phyloP scores from a whole-genome alignment of 164 flowering plant genomes.

The Tinospora cordifolia region DNA sequence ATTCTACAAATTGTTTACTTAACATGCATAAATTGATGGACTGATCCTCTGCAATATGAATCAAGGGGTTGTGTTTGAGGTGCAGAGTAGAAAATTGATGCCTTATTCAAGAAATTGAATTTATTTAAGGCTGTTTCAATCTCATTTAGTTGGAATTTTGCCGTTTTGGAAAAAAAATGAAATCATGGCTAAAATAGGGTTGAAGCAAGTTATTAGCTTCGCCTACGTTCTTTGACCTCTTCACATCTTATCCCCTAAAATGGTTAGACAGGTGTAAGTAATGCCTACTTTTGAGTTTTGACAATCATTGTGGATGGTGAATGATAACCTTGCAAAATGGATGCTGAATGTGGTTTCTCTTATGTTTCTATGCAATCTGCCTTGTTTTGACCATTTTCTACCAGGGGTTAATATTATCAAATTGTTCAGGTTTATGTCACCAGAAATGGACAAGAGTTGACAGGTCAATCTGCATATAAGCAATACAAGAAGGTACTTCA shows the following conservation, averaged over 20 bases:
- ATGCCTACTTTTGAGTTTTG: neutral
- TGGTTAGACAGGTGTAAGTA: neutral
- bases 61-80: neutral
- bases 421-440: slow-evolving; percentile 58
- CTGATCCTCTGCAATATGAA: too few species aligned
- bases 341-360: neutral
- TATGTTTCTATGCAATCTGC: neutral
- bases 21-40: too few species aligned
- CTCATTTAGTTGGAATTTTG: neutral
- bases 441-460: slow-evolving; percentile 58
- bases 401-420: slow-evolving; percentile 2
- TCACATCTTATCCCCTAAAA: neutral
- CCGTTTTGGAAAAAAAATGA: neutral
- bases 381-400: neutral
- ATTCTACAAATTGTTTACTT: too few species aligned
- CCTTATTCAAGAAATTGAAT: neutral
- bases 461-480: slow-evolving; percentile 62
- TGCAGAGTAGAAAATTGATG: neutral
- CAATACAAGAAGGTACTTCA: slow-evolving; percentile 60
- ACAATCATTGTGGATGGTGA: neutral
- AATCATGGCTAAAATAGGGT: neutral
- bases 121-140: neutral
- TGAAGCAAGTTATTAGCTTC: neutral
- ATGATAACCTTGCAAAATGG: neutral
- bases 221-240: neutral